phyloP scores from a whole-genome alignment of 768 basidiomycete genomes.

The Leccinum aurantiacum region DNA sequence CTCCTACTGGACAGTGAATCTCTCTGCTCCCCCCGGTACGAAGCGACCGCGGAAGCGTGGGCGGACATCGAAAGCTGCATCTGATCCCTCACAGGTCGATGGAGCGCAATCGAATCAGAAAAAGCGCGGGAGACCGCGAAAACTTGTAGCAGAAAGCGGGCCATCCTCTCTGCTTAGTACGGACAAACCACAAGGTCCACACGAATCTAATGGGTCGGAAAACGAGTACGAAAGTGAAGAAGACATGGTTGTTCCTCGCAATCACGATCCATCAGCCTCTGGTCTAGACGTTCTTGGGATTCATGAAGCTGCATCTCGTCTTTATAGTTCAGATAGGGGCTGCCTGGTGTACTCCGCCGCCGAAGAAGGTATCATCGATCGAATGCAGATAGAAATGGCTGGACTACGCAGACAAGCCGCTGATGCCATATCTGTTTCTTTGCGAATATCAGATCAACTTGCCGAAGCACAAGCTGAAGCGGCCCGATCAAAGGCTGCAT shows the following conservation, averaged over 20 bases:
- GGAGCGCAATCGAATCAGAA: constrained; percentile 24
- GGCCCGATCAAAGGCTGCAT: constrained; percentile 51
- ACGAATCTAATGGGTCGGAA: constrained; percentile 45
- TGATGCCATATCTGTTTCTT: constrained; percentile 63
- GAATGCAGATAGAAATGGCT: constrained; percentile 64
- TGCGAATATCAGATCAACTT: constrained; percentile 70
- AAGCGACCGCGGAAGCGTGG: constrained; percentile 84
- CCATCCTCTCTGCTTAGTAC: constrained; percentile 27
- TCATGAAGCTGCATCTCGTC: constrained; percentile 38
- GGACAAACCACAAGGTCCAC: constrained; percentile 38
- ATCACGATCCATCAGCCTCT: constrained; percentile 41
- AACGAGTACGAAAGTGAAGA: constrained; percentile 69
- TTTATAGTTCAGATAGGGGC: constrained; percentile 39
- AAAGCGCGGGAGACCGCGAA: constrained; percentile 44
- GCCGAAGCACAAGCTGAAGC: constrained; percentile 62
- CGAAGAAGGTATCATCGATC: constrained; percentile 52
- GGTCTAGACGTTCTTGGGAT: constrained; percentile 40
- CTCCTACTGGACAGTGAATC: constrained; percentile 89
- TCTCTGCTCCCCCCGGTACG: constrained; percentile 80
- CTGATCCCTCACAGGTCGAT: constrained; percentile 17
- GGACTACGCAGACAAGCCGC: constrained; percentile 64
- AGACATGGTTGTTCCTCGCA: constrained; percentile 49
- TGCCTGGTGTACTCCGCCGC: constrained; percentile 27
- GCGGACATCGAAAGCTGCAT: constrained; percentile 49
- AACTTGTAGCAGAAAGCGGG: constrained; percentile 21